Base-by-base conservation (phyloP, 2,329 filamentous ascomycete species). In the Penicillium oxalicum region DNA sequence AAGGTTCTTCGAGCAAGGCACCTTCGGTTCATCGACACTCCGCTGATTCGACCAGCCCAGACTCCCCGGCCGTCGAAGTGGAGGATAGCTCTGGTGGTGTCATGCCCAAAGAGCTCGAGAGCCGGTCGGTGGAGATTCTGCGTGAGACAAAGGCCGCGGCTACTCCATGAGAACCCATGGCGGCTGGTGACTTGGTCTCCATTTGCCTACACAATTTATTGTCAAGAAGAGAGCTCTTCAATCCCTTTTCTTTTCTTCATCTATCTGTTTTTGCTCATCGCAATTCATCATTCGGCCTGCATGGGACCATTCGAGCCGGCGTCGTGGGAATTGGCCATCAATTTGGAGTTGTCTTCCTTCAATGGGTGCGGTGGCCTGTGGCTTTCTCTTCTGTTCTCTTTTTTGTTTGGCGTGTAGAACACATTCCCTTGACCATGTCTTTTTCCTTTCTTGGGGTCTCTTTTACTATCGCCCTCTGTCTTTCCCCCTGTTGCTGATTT, bases 51-150 rank as follows among this genome's bases (percentile, higher is more conserved):
- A 28, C 35, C 6, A 24, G 9, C 0, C 18, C 4, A 3, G 42
- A 44, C 9, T 7, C 32, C 4, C 29, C 59, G 11, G 38, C 39
- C 4, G 42, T 46, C n/a, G 50, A 47, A 9, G 11, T 51, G n/a
- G 56, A 54, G 18, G 59, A 58, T 36, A 45, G 49, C 34, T 47
- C 50, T 9, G 44, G 56, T 18, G 55, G 48, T 38, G 44, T 62
- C 4, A 55, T 55, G 27, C 62, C 67, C 0, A 70, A 70, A 42
- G 68, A 70, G 51, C 54, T 70, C 4, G 65, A 69, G 41, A 60
- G 63, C 18, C 63, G 64, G 11, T 69, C 68, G 5, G 61, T 69
- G 12, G 67, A 70, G 45, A 62, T 70, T 26, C 60, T 60, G 5
- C 48, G 47, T 33, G 41, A 61, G 13, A 50, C 52, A n/a, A 56